Conservation (phyloP, 75 land plant species). For the Picea glauca region DNA sequence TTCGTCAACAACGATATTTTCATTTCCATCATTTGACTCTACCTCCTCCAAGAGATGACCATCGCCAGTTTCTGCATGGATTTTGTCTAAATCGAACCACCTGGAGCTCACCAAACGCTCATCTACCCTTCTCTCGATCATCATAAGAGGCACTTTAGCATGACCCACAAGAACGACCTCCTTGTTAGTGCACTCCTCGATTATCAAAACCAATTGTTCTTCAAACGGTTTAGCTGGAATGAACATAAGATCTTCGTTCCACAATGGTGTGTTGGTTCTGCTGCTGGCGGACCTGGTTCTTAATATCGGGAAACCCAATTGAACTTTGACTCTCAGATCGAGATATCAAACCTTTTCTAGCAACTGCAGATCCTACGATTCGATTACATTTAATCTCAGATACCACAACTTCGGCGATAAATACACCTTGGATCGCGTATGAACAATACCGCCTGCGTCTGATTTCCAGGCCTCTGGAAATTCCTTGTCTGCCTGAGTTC, state of each 20-base stretch:
- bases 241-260: conserved; percentile 81
- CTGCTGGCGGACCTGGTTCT: conserved; percentile 35
- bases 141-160: conserved; percentile 24
- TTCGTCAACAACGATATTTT: too few relatives aligned
- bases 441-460: conserved; percentile 60
- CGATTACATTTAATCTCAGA: conserved; percentile 50
- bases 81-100: conserved; percentile 26
- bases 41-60: too few relatives aligned
- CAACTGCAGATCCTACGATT: too few relatives aligned
- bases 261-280: conserved; percentile 35
- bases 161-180: conserved; percentile 47
- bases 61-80: too few relatives aligned
- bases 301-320: conserved; percentile 56
- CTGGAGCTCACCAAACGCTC: conserved; percentile 46
- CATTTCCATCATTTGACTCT: too few relatives aligned
- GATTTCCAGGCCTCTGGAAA: conserved; percentile 71
- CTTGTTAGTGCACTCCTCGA: conserved; percentile 64
- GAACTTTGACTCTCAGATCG: conserved; percentile 50
- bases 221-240: conserved; percentile 84
- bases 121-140: conserved; percentile 61
- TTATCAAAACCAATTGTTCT: conserved; percentile 48
- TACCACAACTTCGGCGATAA: conserved; percentile 89
- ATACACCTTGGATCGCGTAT: conserved; percentile 71
- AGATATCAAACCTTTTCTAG: too few relatives aligned
- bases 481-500: conserved; percentile 86